Evolutionary conservation across 192 early-diverging fungal genomes (phyloP).

Genomic region (Mortierella claussenii): DNA sequence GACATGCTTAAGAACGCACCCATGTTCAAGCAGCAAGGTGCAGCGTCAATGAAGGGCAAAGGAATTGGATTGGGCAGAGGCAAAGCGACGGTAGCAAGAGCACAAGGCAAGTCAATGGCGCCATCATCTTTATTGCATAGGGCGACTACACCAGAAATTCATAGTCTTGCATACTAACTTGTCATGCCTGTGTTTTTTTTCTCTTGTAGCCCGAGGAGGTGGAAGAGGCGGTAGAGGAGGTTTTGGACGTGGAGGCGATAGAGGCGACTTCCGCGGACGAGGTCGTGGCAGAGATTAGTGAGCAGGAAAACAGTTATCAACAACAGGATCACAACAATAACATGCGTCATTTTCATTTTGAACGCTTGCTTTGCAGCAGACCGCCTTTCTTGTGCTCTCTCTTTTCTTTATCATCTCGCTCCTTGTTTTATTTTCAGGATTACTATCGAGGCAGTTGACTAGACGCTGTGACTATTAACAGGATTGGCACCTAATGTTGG

Average conservation of each 20-base stretch:
- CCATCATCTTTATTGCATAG: no score
- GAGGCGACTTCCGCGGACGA: conserved; percentile 35
- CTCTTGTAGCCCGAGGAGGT: conserved; percentile 32
- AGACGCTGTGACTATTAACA: no score
- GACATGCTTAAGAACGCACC: conserved; percentile 99
- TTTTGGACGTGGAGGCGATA: conserved; percentile 40
- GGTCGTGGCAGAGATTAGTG: conserved; percentile 51
- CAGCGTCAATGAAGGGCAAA: conserved; percentile 80
- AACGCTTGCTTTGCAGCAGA: no score
- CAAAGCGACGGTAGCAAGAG: conserved; percentile 84
- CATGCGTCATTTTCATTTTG: no score
- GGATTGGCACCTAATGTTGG: no score
- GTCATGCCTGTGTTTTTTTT: conserved; percentile 9
- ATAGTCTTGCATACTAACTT: neutral
- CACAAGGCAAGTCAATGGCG: conserved; percentile 63
- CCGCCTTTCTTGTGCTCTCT: no score
- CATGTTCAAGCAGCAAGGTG: conserved; percentile 96
- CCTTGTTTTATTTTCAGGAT: no score
- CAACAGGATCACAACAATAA: neutral
- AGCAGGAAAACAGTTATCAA: neutral
- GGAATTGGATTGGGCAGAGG: conserved; percentile 87
- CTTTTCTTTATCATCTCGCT: no score
- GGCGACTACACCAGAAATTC: no score
- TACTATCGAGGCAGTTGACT: no score
- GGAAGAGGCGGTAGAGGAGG: conserved; percentile 48